phyloP scores from a whole-genome alignment of 352 stramenopile genomes.

The Pythium volutum region DNA sequence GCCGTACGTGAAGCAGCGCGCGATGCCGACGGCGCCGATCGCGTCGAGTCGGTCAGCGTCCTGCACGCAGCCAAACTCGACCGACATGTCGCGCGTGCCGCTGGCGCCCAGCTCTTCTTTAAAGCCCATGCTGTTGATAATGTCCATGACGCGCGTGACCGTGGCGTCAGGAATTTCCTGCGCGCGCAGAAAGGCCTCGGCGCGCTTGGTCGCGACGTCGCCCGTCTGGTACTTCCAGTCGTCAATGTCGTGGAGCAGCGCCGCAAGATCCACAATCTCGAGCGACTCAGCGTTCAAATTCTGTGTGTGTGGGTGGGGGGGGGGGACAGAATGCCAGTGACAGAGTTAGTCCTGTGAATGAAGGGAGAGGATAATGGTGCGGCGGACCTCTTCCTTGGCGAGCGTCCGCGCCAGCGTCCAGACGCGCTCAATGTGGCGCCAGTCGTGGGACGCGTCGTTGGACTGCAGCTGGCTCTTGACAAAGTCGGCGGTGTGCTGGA shows the following conservation, averaged over 20 bases:
- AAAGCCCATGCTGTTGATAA: slow-evolving; percentile 83
- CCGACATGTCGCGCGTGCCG: slow-evolving; percentile 27
- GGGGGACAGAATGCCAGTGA: not conserved
- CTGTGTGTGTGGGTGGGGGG: too few relatives aligned
- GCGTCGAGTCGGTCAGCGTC: slow-evolving; percentile 89
- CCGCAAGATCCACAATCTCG: slow-evolving; percentile 80
- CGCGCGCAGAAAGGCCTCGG: slow-evolving; percentile 50
- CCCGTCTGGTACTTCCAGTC: slow-evolving; percentile 87
- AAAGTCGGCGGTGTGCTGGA: slow-evolving; percentile 69
- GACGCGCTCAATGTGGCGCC: slow-evolving; percentile 87
- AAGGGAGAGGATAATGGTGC: not conserved
- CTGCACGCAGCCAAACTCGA: slow-evolving; percentile 87
- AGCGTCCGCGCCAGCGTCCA: slow-evolving; percentile 70
- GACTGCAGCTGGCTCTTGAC: slow-evolving; percentile 64
- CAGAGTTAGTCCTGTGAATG: not conserved
- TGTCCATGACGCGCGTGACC: slow-evolving; percentile 70
- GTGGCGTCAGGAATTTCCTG: slow-evolving; percentile 47
- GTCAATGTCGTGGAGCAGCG: slow-evolving; percentile 89
- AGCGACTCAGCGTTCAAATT: slow-evolving; percentile 50
- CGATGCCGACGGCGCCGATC: slow-evolving; percentile 90
- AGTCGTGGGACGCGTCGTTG: slow-evolving; percentile 87
- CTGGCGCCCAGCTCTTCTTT: slow-evolving; percentile 69
- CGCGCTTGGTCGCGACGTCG: slow-evolving; percentile 53
- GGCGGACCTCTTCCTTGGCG: slow-evolving; percentile 67
- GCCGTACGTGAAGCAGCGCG: slow-evolving; percentile 89